Evolutionary conservation across 805 yeast genomes (phyloP).

Genomic region (Metschnikowia gelsemii): DNA sequence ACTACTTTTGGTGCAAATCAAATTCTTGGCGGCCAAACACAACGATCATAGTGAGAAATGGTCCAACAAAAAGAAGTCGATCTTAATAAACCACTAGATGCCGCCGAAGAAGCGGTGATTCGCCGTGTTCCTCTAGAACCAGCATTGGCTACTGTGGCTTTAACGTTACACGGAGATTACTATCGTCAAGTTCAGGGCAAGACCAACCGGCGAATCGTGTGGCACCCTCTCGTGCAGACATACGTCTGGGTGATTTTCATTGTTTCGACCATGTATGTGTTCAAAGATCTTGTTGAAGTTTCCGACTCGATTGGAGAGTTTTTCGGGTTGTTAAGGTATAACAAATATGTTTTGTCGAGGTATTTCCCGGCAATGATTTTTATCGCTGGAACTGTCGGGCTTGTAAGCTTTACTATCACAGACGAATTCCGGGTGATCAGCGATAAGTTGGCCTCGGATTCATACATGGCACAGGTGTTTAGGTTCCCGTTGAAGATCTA

Average conservation of each 20-base stretch:
- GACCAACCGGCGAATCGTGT: slow-evolving; percentile 46
- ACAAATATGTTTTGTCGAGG: slow-evolving; percentile 25
- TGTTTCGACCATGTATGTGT: slow-evolving; percentile 20
- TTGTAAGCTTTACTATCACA: slow-evolving; percentile 43
- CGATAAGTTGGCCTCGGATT: slow-evolving; percentile 26
- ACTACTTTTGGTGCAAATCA: neutral
- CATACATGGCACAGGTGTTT: slow-evolving; percentile 37
- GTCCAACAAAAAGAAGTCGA: slow-evolving; percentile 51
- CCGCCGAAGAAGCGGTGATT: slow-evolving; percentile 52
- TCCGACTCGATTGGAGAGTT: slow-evolving; percentile 35
- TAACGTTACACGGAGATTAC: slow-evolving; percentile 64
- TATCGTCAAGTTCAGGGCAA: slow-evolving; percentile 47
- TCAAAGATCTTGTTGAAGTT: slow-evolving; percentile 32
- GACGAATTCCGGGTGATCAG: slow-evolving; percentile 45
- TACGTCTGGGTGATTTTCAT: slow-evolving; percentile 12
- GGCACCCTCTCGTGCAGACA: slow-evolving; percentile 44
- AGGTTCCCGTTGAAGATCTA: slow-evolving; percentile 53
- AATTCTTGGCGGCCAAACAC: neutral
- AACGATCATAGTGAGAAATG: slow-evolving; percentile 23
- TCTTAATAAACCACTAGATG: slow-evolving; percentile 55
- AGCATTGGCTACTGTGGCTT: slow-evolving; percentile 55
- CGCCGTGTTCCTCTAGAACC: slow-evolving; percentile 52
- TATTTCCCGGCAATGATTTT: slow-evolving; percentile 42
- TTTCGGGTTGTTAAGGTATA: slow-evolving; percentile 20
- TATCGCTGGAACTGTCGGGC: slow-evolving; percentile 36